Base-by-base conservation (phyloP, 2,329 filamentous ascomycete genomes). In the Teratosphaeria epicoccoides region DNA sequence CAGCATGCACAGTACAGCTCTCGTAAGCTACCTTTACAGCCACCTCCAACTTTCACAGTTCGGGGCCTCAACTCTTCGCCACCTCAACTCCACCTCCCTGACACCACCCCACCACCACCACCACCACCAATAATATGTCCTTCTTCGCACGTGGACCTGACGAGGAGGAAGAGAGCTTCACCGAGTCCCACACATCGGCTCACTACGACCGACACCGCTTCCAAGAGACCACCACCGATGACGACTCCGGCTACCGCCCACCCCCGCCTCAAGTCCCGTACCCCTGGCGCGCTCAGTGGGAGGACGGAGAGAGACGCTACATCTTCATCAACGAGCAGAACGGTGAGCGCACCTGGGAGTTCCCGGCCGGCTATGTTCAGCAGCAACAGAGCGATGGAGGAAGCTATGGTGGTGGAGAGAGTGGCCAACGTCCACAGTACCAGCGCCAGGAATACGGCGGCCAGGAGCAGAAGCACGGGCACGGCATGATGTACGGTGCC, bases 261-360 rank as follows among this genome's bases (percentile, higher is more conserved):
- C 60, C 59, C 47, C 66, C 65, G 26, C 68, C 62, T 7, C 61
- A 66, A 40, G 60, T 69, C 9, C 69, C 71, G 7, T 65, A 63
- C 28, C 73, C 73, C 14, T 76, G 73, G 73, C 57, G 67, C 44
- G 64, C 73, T n/a, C 67, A 68, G 47, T 76, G 71, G 71, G 69
- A 73, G 46, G 61, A 65, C 22, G 64, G 63, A 49, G 66, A 68
- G 22, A 56, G 65, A 33, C 67, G 71, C 57, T 75, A 69, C 65
- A 59, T 71, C 60, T 76, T 69, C 63, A 61, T 75, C 55, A 76
- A 76, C 61, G 65, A 71, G 50, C 64, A 73, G 57, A 76, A 67
- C 22, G 73, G 73, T 37, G 66, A 74, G 59, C 65, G 68, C 17
- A 70, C 63, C 44, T 71, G 66, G 56, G 63, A 73, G 25, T 61